These are phyloP conservation scores for Ascochyta lentis DNA, from an alignment of 2,329 filamentous ascomycete species.

Conservation along the genomic window DNA sequence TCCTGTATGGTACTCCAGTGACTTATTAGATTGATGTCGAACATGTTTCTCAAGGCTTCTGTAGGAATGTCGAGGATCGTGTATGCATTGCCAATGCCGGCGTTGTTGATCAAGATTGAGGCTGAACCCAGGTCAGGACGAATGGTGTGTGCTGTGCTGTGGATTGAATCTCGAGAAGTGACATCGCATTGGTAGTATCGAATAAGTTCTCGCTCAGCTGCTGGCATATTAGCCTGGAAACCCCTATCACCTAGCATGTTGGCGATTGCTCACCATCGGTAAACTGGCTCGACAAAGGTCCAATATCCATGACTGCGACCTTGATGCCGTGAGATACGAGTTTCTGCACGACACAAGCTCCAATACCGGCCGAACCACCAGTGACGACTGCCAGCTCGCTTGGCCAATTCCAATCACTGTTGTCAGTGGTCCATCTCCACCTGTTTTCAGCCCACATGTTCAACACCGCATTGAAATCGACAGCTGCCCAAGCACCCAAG, in stretches of 20 bases:
- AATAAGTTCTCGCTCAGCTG: constrained; percentile 32
- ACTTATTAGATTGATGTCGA: constrained; percentile 46
- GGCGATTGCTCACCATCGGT: constrained; percentile 29
- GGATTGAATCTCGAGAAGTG: constrained; percentile 39
- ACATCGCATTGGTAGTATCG: constrained; percentile 45
- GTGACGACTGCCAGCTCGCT: constrained; percentile 47
- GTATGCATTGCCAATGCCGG: constrained; percentile 45
- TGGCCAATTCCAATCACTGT: constrained; percentile 39
- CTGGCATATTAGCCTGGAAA: constrained; percentile 19
- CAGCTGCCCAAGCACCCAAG: constrained; percentile 29
- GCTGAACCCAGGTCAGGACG: constrained; percentile 42
- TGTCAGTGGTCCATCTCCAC: constrained; percentile 46
- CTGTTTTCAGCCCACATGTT: constrained; percentile 48
- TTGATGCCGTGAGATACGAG: constrained; percentile 41
- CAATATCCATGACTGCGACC: constrained; percentile 47
- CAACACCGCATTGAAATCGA: constrained; percentile 36
- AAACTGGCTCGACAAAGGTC: constrained; percentile 37
- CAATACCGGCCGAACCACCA: constrained; percentile 47
- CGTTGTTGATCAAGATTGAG: constrained; percentile 48
- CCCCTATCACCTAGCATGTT: background rate
- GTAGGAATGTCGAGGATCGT: constrained; percentile 41
- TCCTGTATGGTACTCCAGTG: constrained; percentile 48
- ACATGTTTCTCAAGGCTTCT: constrained; percentile 34
- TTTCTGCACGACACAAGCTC: constrained; percentile 41
- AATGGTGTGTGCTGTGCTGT: constrained; percentile 38